A percentile compares a stretch with the other conserved stretches of the same genome.
These are phyloP conservation scores for Vinca minor DNA, from an alignment of 257 asterid genomes.

Conservation along the genomic window DNA sequence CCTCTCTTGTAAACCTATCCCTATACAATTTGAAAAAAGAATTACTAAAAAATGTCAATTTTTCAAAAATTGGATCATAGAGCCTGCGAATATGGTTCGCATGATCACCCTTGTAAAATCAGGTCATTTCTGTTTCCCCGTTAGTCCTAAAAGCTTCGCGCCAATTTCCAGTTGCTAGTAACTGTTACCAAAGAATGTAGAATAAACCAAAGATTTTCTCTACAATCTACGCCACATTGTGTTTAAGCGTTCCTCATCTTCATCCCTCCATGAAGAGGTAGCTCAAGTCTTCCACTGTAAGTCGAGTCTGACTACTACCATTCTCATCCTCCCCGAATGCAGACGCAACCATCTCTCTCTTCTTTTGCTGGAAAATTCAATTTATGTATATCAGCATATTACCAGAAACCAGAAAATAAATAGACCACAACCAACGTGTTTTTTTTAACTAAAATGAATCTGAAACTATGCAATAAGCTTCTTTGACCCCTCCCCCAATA, in stretches of 20 bases:
- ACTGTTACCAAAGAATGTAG: too few relatives aligned
- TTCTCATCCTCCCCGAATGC: slow-evolving; percentile 92
- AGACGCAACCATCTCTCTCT: slow-evolving; percentile 88
- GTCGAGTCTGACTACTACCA: slow-evolving; percentile 65
- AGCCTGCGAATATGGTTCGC: slow-evolving; percentile 7
- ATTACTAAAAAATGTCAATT: not conserved
- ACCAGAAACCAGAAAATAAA: slow-evolving; percentile 1
- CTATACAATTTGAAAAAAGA: slow-evolving; percentile 25
- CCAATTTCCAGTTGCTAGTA: too few relatives aligned
- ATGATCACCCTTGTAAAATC: slow-evolving; percentile 13
- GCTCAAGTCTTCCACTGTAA: slow-evolving; percentile 77
- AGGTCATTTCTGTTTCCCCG: slow-evolving; percentile 1
- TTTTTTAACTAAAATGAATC: not conserved
- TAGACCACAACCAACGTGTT: too few relatives aligned
- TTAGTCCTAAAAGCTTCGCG: slow-evolving; percentile 9
- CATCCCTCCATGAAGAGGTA: slow-evolving; percentile 43
- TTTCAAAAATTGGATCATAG: slow-evolving; percentile 13
- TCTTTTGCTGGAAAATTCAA: slow-evolving; percentile 55
- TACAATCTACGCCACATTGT: too few relatives aligned
- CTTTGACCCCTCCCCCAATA: too few relatives aligned
- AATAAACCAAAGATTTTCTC: too few relatives aligned
- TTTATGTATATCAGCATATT: slow-evolving; percentile 7
- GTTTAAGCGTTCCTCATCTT: too few relatives aligned
- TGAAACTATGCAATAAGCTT: too few relatives aligned
- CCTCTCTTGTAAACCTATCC: too few relatives aligned